These are phyloP conservation scores for Pisolithus tinctorius DNA, from an alignment of 768 basidiomycete species.

Conservation along the genomic window DNA sequence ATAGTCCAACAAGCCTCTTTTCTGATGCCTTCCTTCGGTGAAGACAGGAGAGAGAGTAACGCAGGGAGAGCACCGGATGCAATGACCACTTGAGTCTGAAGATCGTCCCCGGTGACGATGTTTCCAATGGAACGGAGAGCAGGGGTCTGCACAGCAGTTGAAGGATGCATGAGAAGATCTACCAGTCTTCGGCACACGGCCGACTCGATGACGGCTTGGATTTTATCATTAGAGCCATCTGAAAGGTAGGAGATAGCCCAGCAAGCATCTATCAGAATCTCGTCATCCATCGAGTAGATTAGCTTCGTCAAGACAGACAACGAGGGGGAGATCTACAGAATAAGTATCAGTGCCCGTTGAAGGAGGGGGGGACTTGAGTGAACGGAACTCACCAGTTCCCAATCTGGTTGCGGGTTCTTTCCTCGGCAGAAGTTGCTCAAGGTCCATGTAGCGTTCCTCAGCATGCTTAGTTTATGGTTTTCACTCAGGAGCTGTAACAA, in stretches of 20 bases:
- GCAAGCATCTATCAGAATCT: constrained; percentile 98
- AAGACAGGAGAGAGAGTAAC: constrained; percentile 85
- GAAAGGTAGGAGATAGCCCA: constrained; percentile 99
- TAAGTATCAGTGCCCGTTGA: constrained; percentile 8
- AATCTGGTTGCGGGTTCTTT: constrained; percentile 95
- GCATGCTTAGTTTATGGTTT: constrained; percentile 98
- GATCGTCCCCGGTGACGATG: constrained; percentile 98
- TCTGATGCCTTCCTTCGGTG: constrained; percentile 96
- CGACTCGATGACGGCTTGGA: constrained; percentile 98
- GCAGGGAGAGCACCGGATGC: constrained; percentile 96
- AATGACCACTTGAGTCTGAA: constrained; percentile 98
- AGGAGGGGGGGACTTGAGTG: constrained; percentile 1
- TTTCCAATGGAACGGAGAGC: constrained; percentile 98
- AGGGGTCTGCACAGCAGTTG: constrained; percentile 95
- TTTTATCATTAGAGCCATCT: constrained; percentile 98
- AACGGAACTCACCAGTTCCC: constrained; percentile 68
- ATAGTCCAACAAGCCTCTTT: constrained; percentile 99
- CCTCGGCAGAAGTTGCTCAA: constrained; percentile 99
- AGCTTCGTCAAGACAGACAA: constrained; percentile 95
- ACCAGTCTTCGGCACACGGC: constrained; percentile 97
- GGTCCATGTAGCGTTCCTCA: constrained; percentile 98
- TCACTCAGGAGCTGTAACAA: constrained; percentile 85
- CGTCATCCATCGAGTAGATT: constrained; percentile 98
- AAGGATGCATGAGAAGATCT: constrained; percentile 91
- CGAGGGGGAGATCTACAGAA: constrained; percentile 84